These are phyloP conservation scores for Senna siamea DNA, from an alignment of 306 rosid genomes.

Conservation along the genomic window DNA sequence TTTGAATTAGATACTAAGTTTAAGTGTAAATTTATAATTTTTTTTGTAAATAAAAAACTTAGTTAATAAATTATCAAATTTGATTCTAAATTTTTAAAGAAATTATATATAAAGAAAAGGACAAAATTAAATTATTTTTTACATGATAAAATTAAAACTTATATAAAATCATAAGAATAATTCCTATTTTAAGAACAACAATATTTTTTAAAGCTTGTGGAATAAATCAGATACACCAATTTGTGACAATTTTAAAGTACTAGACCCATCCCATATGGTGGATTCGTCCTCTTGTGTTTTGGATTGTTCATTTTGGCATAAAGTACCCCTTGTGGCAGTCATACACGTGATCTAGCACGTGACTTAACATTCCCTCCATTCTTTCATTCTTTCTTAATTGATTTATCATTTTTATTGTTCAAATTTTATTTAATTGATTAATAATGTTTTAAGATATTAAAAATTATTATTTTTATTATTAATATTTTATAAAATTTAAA, in stretches of 20 bases:
- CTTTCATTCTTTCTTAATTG: neutral
- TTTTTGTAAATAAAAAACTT: too few species aligned
- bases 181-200: neutral
- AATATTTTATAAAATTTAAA: too few species aligned
- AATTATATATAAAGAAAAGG: too few species aligned
- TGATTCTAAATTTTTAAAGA: too few species aligned
- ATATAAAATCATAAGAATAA: too few species aligned
- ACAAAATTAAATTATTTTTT: too few species aligned
- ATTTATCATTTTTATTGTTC: neutral
- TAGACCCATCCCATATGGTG: neutral
- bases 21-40: too few species aligned
- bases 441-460: neutral
- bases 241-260: neutral
- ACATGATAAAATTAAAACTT: too few species aligned
- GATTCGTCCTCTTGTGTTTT: conserved; percentile 28
- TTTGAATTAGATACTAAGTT: too few species aligned
- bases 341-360: conserved; percentile 34
- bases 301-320: neutral
- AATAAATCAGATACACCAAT: neutral
- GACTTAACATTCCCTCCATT: neutral
- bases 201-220: neutral
- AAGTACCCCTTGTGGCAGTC: neutral
- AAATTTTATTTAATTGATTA: too few species aligned
- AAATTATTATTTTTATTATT: too few species aligned
- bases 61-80: too few species aligned